A percentile compares a stretch with the other conserved stretches of the same genome.
These are phyloP conservation scores for Martensiomyces pterosporus DNA, from an alignment of 192 early-diverging fungal genomes.

Conservation along the genomic window DNA sequence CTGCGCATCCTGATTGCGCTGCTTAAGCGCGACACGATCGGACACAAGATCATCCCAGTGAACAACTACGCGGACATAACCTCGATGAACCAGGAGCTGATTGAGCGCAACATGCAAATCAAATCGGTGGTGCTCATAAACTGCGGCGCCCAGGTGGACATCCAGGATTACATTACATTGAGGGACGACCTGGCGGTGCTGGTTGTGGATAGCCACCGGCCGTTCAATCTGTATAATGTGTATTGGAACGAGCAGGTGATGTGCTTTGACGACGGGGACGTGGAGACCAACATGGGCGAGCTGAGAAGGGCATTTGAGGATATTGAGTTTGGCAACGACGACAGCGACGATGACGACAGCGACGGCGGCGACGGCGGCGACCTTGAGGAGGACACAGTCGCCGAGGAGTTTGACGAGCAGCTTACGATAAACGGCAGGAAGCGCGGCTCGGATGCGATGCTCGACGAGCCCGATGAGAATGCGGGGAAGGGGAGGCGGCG, in stretches of 20 bases:
- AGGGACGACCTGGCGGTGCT: slow-evolving; percentile 62
- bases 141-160: slow-evolving; percentile 78
- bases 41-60: slow-evolving; percentile 79
- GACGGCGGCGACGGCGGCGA: slow-evolving; percentile 6
- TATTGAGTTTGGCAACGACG: slow-evolving; percentile 30
- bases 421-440: not conserved
- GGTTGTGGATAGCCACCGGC: slow-evolving; percentile 85
- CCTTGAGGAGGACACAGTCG: slow-evolving; percentile 11
- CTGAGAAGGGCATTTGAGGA: slow-evolving; percentile 64
- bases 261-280: slow-evolving; percentile 83
- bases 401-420: slow-evolving; percentile 4
- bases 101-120: slow-evolving; percentile 56
- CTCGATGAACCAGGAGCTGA: slow-evolving; percentile 50
- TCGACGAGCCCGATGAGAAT: slow-evolving; percentile 1
- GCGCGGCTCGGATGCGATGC: slow-evolving; percentile 3
- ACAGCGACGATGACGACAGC: slow-evolving; percentile 9
- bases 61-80: slow-evolving; percentile 60
- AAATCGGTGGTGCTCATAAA: slow-evolving; percentile 79
- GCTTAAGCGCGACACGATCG: slow-evolving; percentile 74
- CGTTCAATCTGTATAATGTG: slow-evolving; percentile 79
- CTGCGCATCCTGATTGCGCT: slow-evolving; percentile 72
- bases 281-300: slow-evolving; percentile 62
- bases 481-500: slow-evolving; percentile 4
- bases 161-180: slow-evolving; percentile 59
- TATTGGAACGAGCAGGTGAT: slow-evolving; percentile 73